Conservation (phyloP, 2,329 filamentous ascomycete species). For the Colletotrichum sidae region DNA sequence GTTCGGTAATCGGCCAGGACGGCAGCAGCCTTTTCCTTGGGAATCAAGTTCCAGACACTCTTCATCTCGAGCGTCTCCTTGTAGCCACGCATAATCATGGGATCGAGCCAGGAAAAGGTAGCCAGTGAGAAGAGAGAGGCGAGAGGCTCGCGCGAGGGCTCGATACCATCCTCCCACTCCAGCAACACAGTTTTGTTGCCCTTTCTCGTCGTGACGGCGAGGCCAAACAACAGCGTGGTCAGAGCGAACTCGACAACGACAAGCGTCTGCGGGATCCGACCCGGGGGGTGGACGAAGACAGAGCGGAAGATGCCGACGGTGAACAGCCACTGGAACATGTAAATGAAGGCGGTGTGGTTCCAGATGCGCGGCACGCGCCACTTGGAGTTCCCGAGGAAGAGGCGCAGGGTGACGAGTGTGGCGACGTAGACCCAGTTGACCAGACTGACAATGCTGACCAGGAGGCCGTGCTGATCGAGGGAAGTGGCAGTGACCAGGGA, state of each 20-base stretch:
- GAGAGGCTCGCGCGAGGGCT: slow-evolving; percentile 87
- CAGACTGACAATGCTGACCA: slow-evolving; percentile 75
- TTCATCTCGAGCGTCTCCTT: slow-evolving; percentile 83
- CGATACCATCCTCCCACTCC: slow-evolving; percentile 89
- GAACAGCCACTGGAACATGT: slow-evolving; percentile 85
- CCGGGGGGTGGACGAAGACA: slow-evolving; percentile 80
- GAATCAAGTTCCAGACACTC: slow-evolving; percentile 91
- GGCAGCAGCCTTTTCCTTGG: slow-evolving; percentile 86
- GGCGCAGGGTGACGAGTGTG: slow-evolving; percentile 76
- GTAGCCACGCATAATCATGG: slow-evolving; percentile 90
- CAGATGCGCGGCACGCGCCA: slow-evolving; percentile 80
- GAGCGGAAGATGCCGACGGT: slow-evolving; percentile 84
- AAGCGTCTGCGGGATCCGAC: slow-evolving; percentile 70
- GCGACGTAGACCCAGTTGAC: slow-evolving; percentile 85
- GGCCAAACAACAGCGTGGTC: slow-evolving; percentile 77
- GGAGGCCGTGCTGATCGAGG: slow-evolving; percentile 67
- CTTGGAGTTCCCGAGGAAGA: slow-evolving; percentile 74
- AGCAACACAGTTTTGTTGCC: slow-evolving; percentile 90
- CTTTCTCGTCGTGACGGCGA: slow-evolving; percentile 86
- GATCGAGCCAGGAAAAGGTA: slow-evolving; percentile 92
- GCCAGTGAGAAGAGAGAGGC: slow-evolving; percentile 90
- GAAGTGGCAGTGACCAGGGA: slow-evolving; percentile 68
- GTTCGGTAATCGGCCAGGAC: slow-evolving; percentile 88
- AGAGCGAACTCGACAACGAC: slow-evolving; percentile 81
- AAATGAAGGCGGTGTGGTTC: slow-evolving; percentile 92